Evolutionary conservation across 352 stramenopile genomes (phyloP).

Genomic region (Stephanocyclus meneghinianus): DNA sequence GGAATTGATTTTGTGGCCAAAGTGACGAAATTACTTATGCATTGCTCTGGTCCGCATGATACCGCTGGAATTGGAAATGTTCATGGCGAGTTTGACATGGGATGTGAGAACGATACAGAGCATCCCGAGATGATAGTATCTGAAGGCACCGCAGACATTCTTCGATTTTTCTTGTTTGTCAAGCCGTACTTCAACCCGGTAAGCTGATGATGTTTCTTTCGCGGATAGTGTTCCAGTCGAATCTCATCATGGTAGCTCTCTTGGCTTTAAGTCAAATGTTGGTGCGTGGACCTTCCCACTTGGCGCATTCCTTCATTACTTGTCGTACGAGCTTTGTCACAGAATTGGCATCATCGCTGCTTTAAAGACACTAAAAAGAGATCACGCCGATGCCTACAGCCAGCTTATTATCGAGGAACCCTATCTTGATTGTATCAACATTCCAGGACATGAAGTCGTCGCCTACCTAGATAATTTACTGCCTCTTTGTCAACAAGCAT

Average conservation of each 20-base stretch:
- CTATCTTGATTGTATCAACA: slow-evolving; percentile 45
- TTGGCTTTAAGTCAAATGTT: slow-evolving; percentile 59
- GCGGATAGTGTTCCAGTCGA: neutral
- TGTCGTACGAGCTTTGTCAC: slow-evolving; percentile 74
- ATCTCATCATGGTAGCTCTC: neutral
- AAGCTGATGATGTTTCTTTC: neutral
- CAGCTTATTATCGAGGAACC: slow-evolving; percentile 61
- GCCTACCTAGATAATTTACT: slow-evolving; percentile 71
- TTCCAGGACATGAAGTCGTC: slow-evolving; percentile 71
- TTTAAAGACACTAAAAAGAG: slow-evolving; percentile 51
- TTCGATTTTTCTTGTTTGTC: slow-evolving; percentile 77
- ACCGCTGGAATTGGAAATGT: neutral
- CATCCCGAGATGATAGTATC: slow-evolving; percentile 34
- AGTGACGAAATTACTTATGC: slow-evolving; percentile 75
- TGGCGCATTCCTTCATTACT: slow-evolving; percentile 80
- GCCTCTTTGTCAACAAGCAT: slow-evolving; percentile 75
- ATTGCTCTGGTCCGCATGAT: slow-evolving; percentile 56
- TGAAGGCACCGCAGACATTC: slow-evolving; percentile 69
- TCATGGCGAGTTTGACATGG: slow-evolving; percentile 3
- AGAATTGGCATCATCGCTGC: slow-evolving; percentile 60
- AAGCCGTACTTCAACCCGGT: slow-evolving; percentile 81
- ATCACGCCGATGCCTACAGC: slow-evolving; percentile 37
- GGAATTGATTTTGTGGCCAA: slow-evolving; percentile 79
- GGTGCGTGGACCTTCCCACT: slow-evolving; percentile 80
- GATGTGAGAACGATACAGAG: slow-evolving; percentile 6